Base-by-base conservation (phyloP, 257 asterid genomes). In the Capsicum chinense region DNA sequence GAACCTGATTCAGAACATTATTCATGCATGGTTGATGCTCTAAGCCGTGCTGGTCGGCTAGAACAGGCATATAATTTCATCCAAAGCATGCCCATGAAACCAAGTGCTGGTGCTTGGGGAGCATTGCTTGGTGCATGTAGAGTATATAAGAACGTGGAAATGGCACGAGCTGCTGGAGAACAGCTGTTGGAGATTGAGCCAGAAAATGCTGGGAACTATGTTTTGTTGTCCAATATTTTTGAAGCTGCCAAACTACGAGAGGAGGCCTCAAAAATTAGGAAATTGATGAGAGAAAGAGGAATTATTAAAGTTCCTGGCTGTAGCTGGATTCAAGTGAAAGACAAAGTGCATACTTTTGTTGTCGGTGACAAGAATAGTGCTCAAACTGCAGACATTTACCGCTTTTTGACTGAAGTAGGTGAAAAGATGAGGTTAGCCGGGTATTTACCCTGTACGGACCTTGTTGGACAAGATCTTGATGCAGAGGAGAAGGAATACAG, bases 61-160 rank as follows among this genome's bases (percentile, higher is more conserved):
- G 83, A 33, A 15, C 94, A 92, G 84, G 97, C 97, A 17, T 91
- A 91, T 85, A 33, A 87, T 5, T 92, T 93, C 84, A 92, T 93
- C 83, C 85, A 89, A 71, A 56, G 90, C 64, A 91, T 93, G 95
- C 94, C 96, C 5, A 66, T 88, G 2, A 87, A 89, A 83, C 96
- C 97, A 15, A 90, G 88, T 84, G 90, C 92, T 39, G 80, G 90
- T 69, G 93, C 96, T n/a, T 93, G 95, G 96, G 97, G 97, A 83
- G 95, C 96, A 79, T 85, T 93, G 88, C 96, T 93, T 83, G 96
- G 94, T 86, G 96, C 90, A 15, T 93, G 94, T 86, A 85, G 94
- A 33, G 73, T 89, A 80, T 87, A 90, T 78, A 92, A 90, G 91
- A 92, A 93, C 39, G 88, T 89, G 0, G 92, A 91, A 35, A 86